These are phyloP conservation scores for Graphilbum fragrans DNA, from an alignment of 2,329 filamentous ascomycete genomes.

Conservation along the genomic window DNA sequence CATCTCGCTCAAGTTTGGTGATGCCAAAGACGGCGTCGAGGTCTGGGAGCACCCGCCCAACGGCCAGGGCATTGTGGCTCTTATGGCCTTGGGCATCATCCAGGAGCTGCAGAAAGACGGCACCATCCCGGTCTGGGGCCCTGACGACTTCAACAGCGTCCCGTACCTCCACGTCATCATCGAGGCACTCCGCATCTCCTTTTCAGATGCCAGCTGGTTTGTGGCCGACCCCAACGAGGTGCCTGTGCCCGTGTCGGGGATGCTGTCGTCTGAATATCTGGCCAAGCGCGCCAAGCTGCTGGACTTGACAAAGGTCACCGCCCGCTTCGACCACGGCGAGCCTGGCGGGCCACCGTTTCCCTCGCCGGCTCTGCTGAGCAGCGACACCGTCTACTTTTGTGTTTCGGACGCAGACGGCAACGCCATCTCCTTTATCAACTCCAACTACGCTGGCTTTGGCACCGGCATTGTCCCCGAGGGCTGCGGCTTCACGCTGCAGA, in stretches of 20 bases:
- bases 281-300: conserved; percentile 53
- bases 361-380: conserved; percentile 67
- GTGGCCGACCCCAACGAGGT: conserved; percentile 69
- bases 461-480: conserved; percentile 73
- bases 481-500: conserved; percentile 85
- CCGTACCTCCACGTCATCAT: conserved; percentile 78
- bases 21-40: conserved; percentile 45
- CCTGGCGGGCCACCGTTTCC: conserved; percentile 24
- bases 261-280: conserved; percentile 66
- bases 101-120: conserved; percentile 69
- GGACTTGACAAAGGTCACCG: conserved; percentile 31
- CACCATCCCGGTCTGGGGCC: conserved; percentile 58
- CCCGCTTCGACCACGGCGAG: conserved; percentile 52
- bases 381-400: conserved; percentile 91
- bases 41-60: conserved; percentile 97
- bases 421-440: conserved; percentile 93
- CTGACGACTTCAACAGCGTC: conserved; percentile 66
- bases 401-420: conserved; percentile 75
- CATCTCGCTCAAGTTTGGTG: conserved; percentile 64
- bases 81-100: conserved; percentile 89
- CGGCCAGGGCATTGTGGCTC: conserved; percentile 85
- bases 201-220: conserved; percentile 84
- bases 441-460: conserved; percentile 83
- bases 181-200: conserved; percentile 78
- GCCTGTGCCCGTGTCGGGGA: conserved; percentile 54